Evolutionary conservation across 192 early-diverging fungal species (phyloP).

Genomic region (Coemansia sp.): DNA sequence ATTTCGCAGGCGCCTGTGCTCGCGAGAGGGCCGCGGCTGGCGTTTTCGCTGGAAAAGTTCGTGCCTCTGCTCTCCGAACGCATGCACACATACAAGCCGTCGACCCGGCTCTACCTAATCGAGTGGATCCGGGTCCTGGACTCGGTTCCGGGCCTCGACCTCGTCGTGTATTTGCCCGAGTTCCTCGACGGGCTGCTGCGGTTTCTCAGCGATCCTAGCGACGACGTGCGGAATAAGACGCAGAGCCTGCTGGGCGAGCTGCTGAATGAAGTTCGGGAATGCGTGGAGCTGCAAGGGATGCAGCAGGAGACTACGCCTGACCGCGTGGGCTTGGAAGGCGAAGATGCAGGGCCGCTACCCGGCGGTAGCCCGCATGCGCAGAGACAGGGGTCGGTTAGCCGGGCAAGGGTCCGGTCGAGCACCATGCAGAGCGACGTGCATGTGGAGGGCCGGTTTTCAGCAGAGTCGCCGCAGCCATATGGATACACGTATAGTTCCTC

Average conservation of each 20-base stretch:
- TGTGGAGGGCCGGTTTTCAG: conserved; percentile 31
- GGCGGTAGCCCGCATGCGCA: not conserved
- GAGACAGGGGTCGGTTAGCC: not conserved
- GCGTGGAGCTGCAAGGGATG: conserved; percentile 39
- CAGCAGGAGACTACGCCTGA: not conserved
- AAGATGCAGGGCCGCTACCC: conserved; percentile 1
- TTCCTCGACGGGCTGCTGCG: conserved; percentile 90
- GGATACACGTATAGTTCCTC: conserved; percentile 1
- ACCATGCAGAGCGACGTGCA: conserved; percentile 37
- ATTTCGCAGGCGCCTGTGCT: not conserved
- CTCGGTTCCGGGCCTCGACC: conserved; percentile 90
- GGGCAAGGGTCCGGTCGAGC: conserved; percentile 24
- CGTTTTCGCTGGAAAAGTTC: conserved; percentile 90
- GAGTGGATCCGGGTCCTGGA: conserved; percentile 92
- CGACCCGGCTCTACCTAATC: conserved; percentile 87
- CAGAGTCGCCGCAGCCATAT: conserved; percentile 11
- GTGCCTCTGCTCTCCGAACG: conserved; percentile 92
- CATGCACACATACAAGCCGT: conserved; percentile 86
- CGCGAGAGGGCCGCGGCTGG: conserved; percentile 29
- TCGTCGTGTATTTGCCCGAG: conserved; percentile 87
- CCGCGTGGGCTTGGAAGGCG: not conserved
- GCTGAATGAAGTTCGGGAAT: conserved; percentile 77
- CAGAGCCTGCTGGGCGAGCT: conserved; percentile 83
- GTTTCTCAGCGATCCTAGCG: conserved; percentile 85
- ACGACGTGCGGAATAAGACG: conserved; percentile 84